These are phyloP conservation scores for Cercospora brassicicola DNA, from an alignment of 2,329 filamentous ascomycete genomes.

Conservation along the genomic window DNA sequence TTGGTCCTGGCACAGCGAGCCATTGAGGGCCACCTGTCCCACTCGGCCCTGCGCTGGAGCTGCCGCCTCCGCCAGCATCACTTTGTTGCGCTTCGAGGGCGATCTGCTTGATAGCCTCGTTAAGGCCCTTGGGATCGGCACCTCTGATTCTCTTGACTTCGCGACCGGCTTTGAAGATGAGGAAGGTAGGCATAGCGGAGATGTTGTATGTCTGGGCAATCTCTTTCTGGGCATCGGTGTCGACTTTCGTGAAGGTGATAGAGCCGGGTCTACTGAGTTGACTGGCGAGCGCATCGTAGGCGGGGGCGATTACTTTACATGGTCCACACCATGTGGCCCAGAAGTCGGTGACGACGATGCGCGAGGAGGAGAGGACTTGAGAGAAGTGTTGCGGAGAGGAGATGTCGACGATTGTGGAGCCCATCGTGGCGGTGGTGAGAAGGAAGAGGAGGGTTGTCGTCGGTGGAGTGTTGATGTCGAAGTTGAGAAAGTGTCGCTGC, in stretches of 20 bases:
- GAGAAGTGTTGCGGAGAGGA: constrained; percentile 60
- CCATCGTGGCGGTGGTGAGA: constrained; percentile 39
- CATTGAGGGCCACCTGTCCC: constrained; percentile 56
- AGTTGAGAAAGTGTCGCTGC: constrained; percentile 3
- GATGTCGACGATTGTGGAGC: constrained; percentile 45
- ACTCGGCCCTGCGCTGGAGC: constrained; percentile 43
- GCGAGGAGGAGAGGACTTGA: constrained; percentile 66
- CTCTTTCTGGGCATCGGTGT: constrained; percentile 74
- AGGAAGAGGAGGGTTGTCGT: constrained; percentile 12
- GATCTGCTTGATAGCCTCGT: constrained; percentile 69
- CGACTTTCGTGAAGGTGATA: constrained; percentile 83
- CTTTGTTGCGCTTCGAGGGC: constrained; percentile 59
- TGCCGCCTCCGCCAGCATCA: constrained; percentile 25
- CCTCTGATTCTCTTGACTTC: constrained; percentile 52
- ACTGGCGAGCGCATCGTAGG: constrained; percentile 74
- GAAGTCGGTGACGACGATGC: constrained; percentile 85
- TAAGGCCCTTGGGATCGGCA: constrained; percentile 70
- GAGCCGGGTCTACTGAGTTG: constrained; percentile 69
- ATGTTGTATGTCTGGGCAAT: constrained; percentile 73
- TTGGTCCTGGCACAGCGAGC: constrained; percentile 72
- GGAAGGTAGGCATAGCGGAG: constrained; percentile 83
- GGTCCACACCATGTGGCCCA: constrained; percentile 84
- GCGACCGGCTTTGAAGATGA: constrained; percentile 58
- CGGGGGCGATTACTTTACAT: constrained; percentile 78
- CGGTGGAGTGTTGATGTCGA: constrained; percentile 10